Evolutionary conservation across 805 yeast genomes (phyloP).

Genomic region (Candida patagonica): DNA sequence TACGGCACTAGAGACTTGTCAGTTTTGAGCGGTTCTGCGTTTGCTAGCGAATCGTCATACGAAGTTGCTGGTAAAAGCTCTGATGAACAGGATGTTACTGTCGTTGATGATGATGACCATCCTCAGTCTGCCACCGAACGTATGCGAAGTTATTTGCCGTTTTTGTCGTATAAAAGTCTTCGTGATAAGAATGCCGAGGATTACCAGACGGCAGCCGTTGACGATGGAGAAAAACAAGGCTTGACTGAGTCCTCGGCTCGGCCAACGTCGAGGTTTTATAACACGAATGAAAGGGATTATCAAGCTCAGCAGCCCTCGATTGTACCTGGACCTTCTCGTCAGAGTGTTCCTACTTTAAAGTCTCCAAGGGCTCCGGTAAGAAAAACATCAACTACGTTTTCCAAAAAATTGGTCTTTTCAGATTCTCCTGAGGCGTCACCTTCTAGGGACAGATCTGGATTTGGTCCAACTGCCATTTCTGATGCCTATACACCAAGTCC

Average conservation of each 20-base stretch:
- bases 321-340: neutral
- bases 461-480: neutral
- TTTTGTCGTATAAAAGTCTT: neutral
- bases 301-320: neutral
- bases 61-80: neutral
- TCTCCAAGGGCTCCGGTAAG: neutral
- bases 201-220: neutral
- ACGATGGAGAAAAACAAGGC: neutral
- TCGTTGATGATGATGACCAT: conserved; percentile 5
- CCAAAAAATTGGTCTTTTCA: conserved; percentile 15
- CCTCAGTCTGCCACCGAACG: conserved; percentile 6
- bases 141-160: conserved; percentile 11
- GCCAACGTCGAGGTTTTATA: neutral
- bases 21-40: conserved; percentile 1
- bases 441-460: no score
- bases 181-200: neutral
- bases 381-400: conserved; percentile 15
- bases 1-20: neutral
- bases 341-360: no score
- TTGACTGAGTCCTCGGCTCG: neutral
- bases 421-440: neutral
- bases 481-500: neutral
- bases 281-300: neutral
- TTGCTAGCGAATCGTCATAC: neutral
- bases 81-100: conserved; percentile 1